Evolutionary conservation across 306 rosid genomes (phyloP).

Genomic region (Malus fusca): DNA sequence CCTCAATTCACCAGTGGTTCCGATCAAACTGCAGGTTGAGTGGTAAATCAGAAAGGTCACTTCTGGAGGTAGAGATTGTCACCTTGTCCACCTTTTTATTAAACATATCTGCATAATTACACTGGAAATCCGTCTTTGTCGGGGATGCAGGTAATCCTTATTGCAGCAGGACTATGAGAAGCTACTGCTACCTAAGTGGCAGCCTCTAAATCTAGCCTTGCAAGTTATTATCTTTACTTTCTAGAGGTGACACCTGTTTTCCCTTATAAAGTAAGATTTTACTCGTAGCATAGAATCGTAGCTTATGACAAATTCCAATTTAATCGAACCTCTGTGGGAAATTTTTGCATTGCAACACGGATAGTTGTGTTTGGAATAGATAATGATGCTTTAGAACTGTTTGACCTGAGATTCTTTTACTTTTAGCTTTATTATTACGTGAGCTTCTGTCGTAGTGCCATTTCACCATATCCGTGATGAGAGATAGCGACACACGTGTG

Average conservation of each 20-base stretch:
- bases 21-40: slow-evolving; percentile 21
- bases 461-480: background rate
- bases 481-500: background rate
- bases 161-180: slow-evolving; percentile 25
- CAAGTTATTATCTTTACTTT: slow-evolving; percentile 21
- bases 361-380: background rate
- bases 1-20: slow-evolving; percentile 20
- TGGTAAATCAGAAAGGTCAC: slow-evolving; percentile 5
- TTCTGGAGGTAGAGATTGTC: slow-evolving; percentile 10
- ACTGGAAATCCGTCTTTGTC: background rate
- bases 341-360: background rate
- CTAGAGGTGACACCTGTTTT: slow-evolving; percentile 13
- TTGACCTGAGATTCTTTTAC: background rate
- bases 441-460: background rate
- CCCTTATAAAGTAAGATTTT: background rate
- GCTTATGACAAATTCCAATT: background rate
- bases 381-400: background rate
- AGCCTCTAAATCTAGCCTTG: slow-evolving; percentile 24
- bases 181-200: slow-evolving; percentile 22
- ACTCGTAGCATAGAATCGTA: background rate
- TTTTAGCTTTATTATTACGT: background rate
- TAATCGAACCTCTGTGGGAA: background rate
- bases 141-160: slow-evolving; percentile 22
- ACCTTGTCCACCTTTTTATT: background rate
- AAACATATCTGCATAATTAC: background rate